Conservation (phyloP, 345 rosid species). For the Anacardium occidentale region DNA sequence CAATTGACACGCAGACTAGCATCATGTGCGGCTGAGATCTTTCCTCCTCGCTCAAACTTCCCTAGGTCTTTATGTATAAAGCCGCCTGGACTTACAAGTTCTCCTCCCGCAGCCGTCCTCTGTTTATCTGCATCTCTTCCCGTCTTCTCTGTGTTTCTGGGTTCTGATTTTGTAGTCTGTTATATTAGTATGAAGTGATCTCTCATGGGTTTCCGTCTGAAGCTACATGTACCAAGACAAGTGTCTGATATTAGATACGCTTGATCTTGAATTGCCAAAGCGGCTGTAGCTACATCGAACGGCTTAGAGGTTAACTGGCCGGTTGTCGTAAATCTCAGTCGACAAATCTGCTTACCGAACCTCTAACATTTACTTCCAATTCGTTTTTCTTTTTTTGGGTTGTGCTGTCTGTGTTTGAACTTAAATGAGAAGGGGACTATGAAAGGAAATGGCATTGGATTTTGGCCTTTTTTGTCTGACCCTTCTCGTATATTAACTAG, state of each 20-base stretch:
- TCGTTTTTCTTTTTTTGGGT: no score
- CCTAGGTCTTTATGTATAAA: background rate
- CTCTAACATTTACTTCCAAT: slow-evolving; percentile 41
- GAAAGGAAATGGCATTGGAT: slow-evolving; percentile 36
- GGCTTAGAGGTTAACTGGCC: slow-evolving; percentile 67
- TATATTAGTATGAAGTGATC: background rate
- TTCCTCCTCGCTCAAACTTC: background rate
- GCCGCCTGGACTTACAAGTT: background rate
- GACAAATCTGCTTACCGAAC: slow-evolving; percentile 88
- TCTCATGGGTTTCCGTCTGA: background rate
- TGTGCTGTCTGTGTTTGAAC: background rate
- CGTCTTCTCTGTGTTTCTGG: background rate
- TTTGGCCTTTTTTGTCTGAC: slow-evolving; percentile 37
- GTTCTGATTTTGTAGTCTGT: background rate
- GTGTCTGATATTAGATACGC: slow-evolving; percentile 35
- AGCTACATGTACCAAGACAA: slow-evolving; percentile 75
- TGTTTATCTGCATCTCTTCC: background rate
- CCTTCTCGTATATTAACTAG: slow-evolving; percentile 37
- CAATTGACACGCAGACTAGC: no score
- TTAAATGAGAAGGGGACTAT: slow-evolving; percentile 38
- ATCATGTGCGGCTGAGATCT: slow-evolving; percentile 19
- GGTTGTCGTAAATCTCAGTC: slow-evolving; percentile 55
- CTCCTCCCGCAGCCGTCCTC: no score
- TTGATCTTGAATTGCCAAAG: slow-evolving; percentile 59
- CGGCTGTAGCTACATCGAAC: slow-evolving; percentile 67